These are phyloP conservation scores for Magnaporthiopsis incrustans DNA, from an alignment of 2,329 filamentous ascomycete genomes.

Conservation along the genomic window DNA sequence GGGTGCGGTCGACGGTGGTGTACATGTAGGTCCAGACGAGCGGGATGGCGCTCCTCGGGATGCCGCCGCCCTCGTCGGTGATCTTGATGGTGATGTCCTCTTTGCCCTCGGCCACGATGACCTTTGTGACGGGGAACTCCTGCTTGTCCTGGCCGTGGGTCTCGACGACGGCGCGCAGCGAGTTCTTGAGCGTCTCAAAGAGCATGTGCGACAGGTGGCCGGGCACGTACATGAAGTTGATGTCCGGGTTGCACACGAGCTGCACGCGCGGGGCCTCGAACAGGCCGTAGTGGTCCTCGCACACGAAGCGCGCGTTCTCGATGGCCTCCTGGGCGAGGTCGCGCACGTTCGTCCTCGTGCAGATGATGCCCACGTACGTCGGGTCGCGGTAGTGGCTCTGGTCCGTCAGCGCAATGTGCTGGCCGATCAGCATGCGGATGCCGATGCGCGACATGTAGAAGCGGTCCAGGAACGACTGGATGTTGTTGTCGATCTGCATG, in stretches of 20 bases:
- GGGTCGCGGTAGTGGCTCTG: slow-evolving; percentile 84
- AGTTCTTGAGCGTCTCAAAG: slow-evolving; percentile 98
- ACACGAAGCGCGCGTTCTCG: slow-evolving; percentile 97
- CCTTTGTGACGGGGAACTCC: slow-evolving; percentile 92
- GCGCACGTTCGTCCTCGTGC: slow-evolving; percentile 93
- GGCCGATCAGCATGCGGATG: slow-evolving; percentile 97
- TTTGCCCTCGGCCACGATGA: slow-evolving; percentile 94
- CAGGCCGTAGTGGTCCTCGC: slow-evolving; percentile 94
- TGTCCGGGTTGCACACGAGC: slow-evolving; percentile 85
- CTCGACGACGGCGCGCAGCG: slow-evolving; percentile 91
- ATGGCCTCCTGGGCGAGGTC: slow-evolving; percentile 96
- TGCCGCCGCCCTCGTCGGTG: slow-evolving; percentile 91
- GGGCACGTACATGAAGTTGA: slow-evolving; percentile 99
- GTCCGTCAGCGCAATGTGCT: slow-evolving; percentile 94
- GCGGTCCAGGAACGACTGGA: slow-evolving; percentile 93
- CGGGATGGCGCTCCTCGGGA: slow-evolving; percentile 85
- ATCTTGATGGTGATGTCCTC: slow-evolving; percentile 99
- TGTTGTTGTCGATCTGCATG: slow-evolving; percentile 96
- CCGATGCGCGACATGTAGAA: slow-evolving; percentile 99
- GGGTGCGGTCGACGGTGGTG: slow-evolving; percentile 93
- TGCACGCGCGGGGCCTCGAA: slow-evolving; percentile 97
- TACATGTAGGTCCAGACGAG: slow-evolving; percentile 99
- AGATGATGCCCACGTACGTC: slow-evolving; percentile 96
- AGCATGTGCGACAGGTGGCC: slow-evolving; percentile 99
- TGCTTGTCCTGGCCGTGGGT: slow-evolving; percentile 91